These are phyloP conservation scores for Plasmodium gonderi DNA, from an alignment of 169 alveolate genomes.

Conservation along the genomic window DNA sequence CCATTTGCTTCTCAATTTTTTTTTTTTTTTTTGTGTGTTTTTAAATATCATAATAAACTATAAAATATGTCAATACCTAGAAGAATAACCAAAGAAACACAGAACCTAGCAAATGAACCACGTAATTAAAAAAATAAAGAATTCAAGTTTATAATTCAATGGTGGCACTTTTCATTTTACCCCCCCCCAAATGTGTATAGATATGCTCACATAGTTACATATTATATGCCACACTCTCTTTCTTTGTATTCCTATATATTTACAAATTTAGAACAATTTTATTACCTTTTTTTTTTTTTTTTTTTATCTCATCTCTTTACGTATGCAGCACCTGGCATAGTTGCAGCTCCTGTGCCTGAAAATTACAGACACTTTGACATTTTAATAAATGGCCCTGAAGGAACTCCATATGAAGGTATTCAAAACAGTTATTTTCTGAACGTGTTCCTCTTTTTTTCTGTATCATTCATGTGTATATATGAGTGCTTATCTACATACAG, in stretches of 20 bases:
- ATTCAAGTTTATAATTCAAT: not conserved
- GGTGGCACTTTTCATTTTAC: not conserved
- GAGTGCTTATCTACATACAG: not conserved
- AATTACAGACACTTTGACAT: conserved; percentile 96
- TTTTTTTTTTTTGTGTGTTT: not conserved
- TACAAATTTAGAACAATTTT: not conserved
- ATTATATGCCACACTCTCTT: not conserved
- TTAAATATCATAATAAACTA: not conserved
- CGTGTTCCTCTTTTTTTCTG: not conserved
- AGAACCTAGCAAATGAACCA: conserved; percentile 89
- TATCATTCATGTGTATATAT: not conserved
- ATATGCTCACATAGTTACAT: not conserved
- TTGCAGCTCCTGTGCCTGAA: conserved; percentile 93
- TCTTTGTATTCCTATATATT: not conserved
- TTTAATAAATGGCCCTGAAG: conserved; percentile 96
- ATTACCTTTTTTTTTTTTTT: not conserved
- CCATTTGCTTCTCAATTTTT: not conserved
- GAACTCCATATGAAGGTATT: conserved; percentile 98
- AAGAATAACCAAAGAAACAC: conserved; percentile 88
- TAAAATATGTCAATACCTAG: conserved; percentile 84
- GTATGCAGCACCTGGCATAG: conserved; percentile 94
- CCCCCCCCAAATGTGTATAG: not conserved
- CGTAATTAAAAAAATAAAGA: conserved; percentile 76
- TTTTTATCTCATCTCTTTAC: not conserved
- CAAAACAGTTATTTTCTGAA: not conserved